Evolutionary conservation across 2,329 filamentous ascomycete genomes (phyloP).

Genomic region (Hymenoscyphus infarciens): DNA sequence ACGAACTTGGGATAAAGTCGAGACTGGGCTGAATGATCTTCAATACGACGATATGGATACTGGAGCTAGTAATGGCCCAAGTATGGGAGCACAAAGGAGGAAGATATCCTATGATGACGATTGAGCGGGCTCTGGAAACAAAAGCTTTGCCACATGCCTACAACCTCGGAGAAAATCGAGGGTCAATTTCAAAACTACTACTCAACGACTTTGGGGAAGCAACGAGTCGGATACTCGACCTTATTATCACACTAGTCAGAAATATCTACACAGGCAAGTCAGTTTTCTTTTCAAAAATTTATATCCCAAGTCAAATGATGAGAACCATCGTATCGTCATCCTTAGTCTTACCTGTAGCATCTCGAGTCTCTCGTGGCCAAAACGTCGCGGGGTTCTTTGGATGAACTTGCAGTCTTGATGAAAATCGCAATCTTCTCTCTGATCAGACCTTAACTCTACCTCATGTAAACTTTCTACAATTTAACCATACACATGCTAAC

Average conservation of each 20-base stretch:
- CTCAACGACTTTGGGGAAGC: neutral
- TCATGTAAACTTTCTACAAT: neutral
- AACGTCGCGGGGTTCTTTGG: constrained; percentile 2
- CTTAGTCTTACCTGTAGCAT: constrained; percentile 68
- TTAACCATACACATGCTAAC: neutral
- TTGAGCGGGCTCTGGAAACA: constrained; percentile 27
- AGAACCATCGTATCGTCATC: constrained; percentile 88
- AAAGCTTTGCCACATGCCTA: neutral
- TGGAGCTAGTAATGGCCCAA: constrained; percentile 21
- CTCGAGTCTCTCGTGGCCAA: constrained; percentile 31
- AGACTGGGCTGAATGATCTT: constrained; percentile 55
- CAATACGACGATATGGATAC: constrained; percentile 52
- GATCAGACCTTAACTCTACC: constrained; percentile 31
- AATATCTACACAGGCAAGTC: neutral
- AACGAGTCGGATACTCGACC: neutral
- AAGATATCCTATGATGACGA: constrained; percentile 47
- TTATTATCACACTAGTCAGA: neutral
- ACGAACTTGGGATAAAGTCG: constrained; percentile 65
- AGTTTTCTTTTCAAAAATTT: neutral
- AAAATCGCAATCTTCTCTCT: constrained; percentile 51
- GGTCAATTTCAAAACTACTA: neutral
- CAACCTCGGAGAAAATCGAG: neutral
- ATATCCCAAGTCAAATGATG: constrained; percentile 60
- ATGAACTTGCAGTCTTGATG: constrained; percentile 40
- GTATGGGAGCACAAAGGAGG: constrained; percentile 40